Base-by-base conservation (phyloP, 306 rosid species). In the Fagus crenata region DNA sequence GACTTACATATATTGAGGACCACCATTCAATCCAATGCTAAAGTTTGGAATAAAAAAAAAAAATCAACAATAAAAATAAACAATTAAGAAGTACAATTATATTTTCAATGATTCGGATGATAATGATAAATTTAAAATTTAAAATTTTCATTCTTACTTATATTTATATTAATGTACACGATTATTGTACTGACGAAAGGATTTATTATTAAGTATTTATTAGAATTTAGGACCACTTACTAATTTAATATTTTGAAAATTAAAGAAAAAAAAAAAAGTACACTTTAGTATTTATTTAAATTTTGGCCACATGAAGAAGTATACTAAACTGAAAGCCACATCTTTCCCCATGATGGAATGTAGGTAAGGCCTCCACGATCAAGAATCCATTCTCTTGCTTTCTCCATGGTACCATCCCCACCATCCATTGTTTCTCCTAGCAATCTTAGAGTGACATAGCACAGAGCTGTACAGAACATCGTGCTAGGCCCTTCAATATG, bases 401-500 rank as follows among this genome's bases (percentile, higher is more conserved):
- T 53, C 1, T 49, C 32, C 76, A 90, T 81, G 73, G 80, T 67
- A 8, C 87, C 93, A 60, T 88, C 86, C 6, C 85, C 81, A 58
- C 80, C 85, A 32, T 88, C 86, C 4, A 80, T 53, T 6, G 72
- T 83, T 84, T 88, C 91, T 73, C 96, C 97, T 28, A 92, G 84
- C 82, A 92, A 81, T 75, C 97, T 77, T 60, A 89, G 63, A 1
- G 81, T 42, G 4, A 90, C 90, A 70, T 92, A 92, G 18, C 81
- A 80, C 2, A 92, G 84, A 65, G 77, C 83, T 53, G 92, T 90
- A 49, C 91, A 69, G n/a, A 92, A 84, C 97, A 90, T 92, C 41
- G 87, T 87, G 88, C 96, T 92, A 1, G 41, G 39, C 15, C 97
- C 97, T 79, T 89, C 97, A 80, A 92, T 89, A 53, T 92, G 97